phyloP scores from a whole-genome alignment of 2,329 filamentous ascomycete species.

The Alternaria arbusti region DNA sequence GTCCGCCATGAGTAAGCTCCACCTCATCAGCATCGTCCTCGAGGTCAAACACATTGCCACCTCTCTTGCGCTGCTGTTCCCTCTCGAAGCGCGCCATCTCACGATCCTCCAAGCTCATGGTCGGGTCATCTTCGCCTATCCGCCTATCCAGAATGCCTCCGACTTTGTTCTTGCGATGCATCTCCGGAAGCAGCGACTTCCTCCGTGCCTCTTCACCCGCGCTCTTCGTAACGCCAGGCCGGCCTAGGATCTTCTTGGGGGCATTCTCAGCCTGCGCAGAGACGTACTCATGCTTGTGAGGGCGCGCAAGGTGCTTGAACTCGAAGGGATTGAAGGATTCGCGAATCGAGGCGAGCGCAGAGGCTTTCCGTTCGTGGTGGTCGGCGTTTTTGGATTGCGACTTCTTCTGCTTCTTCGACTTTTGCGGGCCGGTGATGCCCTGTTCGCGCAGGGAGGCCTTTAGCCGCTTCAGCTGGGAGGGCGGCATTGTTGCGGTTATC shows the following conservation, averaged over 20 bases:
- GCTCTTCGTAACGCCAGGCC: slow-evolving; percentile 85
- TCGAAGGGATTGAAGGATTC: slow-evolving; percentile 99
- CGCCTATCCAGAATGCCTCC: slow-evolving; percentile 91
- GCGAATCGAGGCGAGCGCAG: slow-evolving; percentile 82
- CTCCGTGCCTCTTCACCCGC: slow-evolving; percentile 85
- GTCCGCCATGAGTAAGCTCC: slow-evolving; percentile 82
- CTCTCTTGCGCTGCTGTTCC: slow-evolving; percentile 84
- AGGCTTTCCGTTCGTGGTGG: slow-evolving; percentile 77
- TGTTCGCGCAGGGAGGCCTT: slow-evolving; percentile 90
- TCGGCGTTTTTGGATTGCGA: slow-evolving; percentile 72
- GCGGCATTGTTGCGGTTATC: slow-evolving; percentile 69
- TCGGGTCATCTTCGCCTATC: slow-evolving; percentile 94
- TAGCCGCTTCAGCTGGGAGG: slow-evolving; percentile 94
- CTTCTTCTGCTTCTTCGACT: slow-evolving; percentile 91
- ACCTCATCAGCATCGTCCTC: slow-evolving; percentile 78
- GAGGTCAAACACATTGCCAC: slow-evolving; percentile 83
- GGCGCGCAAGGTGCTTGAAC: slow-evolving; percentile 78
- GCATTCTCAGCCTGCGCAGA: slow-evolving; percentile 63
- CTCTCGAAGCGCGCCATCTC: slow-evolving; percentile 88
- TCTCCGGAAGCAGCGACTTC: slow-evolving; percentile 84
- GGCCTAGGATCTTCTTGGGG: slow-evolving; percentile 66
- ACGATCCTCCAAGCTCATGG: slow-evolving; percentile 90
- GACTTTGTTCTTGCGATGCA: slow-evolving; percentile 87
- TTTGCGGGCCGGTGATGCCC: slow-evolving; percentile 86
- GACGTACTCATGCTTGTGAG: slow-evolving; percentile 84